phyloP scores from a whole-genome alignment of 345 rosid species.

The Reutealis trisperma region DNA sequence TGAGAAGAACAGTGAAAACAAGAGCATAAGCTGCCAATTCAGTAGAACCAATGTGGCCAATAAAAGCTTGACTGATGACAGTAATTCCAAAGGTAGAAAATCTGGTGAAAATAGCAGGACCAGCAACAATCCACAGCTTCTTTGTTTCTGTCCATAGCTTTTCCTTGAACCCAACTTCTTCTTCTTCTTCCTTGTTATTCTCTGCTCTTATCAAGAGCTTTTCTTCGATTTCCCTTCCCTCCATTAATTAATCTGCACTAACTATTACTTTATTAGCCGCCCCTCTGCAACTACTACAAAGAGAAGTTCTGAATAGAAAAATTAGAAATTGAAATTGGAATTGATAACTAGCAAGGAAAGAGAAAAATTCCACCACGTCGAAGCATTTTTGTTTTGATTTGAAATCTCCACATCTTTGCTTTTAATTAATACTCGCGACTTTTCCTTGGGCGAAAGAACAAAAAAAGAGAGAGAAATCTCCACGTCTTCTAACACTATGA shows the following conservation, averaged over 20 bases:
- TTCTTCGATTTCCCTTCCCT: conserved; percentile 1
- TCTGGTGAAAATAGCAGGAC: conserved; percentile 72
- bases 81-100: conserved; percentile 61
- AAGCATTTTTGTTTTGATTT: too few species aligned
- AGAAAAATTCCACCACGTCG: not conserved
- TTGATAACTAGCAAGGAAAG: not conserved
- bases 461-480: too few species aligned
- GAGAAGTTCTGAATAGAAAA: too few species aligned
- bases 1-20: conserved; percentile 55
- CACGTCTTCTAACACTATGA: too few species aligned
- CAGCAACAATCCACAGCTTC: conserved; percentile 73
- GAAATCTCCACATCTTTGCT: too few species aligned
- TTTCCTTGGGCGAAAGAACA: too few species aligned
- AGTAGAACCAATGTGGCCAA: conserved; percentile 65
- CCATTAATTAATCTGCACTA: too few species aligned
- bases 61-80: conserved; percentile 61
- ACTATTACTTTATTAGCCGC: too few species aligned
- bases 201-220: conserved; percentile 2
- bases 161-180: conserved; percentile 26
- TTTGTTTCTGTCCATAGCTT: conserved; percentile 59
- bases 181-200: conserved; percentile 3
- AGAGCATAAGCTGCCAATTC: conserved; percentile 78
- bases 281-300: too few species aligned
- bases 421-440: too few species aligned
- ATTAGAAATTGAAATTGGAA: too few species aligned